Base-by-base conservation (phyloP, 257 asterid genomes). In the Solanum stenotomum region DNA sequence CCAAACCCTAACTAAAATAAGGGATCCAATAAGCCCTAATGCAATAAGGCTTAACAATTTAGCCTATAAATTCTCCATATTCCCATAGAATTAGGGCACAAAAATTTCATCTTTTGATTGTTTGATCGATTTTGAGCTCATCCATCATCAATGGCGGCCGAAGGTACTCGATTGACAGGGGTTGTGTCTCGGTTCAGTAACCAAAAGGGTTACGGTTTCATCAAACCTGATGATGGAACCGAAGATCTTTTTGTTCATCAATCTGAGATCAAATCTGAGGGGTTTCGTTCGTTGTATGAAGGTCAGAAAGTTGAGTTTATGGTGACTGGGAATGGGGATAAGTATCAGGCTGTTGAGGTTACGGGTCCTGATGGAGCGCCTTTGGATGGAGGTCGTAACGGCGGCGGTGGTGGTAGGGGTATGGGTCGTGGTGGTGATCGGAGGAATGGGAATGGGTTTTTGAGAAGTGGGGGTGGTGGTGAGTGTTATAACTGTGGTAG, bases 191-290 rank as follows among this genome's bases (percentile, higher is more conserved):
- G 87, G 87, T 96, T 96, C 92, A 87, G 88, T 40, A 96, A 91
- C 84, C 93, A 90, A 86, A 95, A 94, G 79, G 98, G 98, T 0
- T 96, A 90, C 85, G 98, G 98, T 3, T 96, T 96, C 91, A 96
- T 95, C 91, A 92, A 92, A 83, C 95, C 96, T 5, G 95, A 94
- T 13, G 96, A 90, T 10, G 96, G 94, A 10, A 91, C 90, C 84
- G 95, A 93, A 2, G 95, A 94, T 90, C 90, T 96, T 72, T 96
- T 96, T 86, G 98, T 95, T 29, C 99, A 95, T 86, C 95, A 94
- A 20, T 89, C 98, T 3, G 96, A 92, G 77, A 92, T 96, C 91
- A 93, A 93, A 91, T 93, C 95, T 59, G 98, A 94, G 3, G 98
- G 98, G n/a, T 95, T 90, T 74, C 95, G 95, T 49, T 86, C 93